These are phyloP conservation scores for Candida taoyuanica DNA, from an alignment of 805 yeast genomes.

Conservation along the genomic window DNA sequence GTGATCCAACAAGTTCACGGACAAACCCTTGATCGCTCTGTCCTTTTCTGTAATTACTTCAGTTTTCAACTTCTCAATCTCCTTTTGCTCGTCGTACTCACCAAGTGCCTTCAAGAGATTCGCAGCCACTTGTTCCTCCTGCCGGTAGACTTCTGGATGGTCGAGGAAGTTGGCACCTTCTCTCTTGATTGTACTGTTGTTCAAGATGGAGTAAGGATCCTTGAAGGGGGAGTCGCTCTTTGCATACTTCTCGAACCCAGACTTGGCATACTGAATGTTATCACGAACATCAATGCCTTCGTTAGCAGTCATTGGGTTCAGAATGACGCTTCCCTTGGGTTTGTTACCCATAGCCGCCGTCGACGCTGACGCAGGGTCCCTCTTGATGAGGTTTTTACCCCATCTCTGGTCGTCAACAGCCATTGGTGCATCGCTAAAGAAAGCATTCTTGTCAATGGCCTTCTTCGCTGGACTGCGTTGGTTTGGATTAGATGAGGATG, in stretches of 20 bases:
- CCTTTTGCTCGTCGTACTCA: conserved; percentile 16
- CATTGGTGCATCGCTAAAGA: conserved; percentile 19
- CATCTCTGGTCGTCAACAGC: conserved; percentile 22
- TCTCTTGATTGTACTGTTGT: conserved; percentile 14
- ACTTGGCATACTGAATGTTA: conserved; percentile 7
- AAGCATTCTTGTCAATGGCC: conserved; percentile 14
- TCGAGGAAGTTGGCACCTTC: conserved; percentile 20
- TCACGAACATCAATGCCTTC: conserved; percentile 9
- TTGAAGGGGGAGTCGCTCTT: conserved; percentile 21
- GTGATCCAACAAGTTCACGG: conserved; percentile 39
- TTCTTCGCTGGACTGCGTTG: conserved; percentile 4
- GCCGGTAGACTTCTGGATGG: conserved; percentile 6
- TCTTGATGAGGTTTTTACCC: conserved; percentile 18
- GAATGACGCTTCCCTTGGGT: conserved; percentile 9
- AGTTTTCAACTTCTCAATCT: conserved; percentile 11
- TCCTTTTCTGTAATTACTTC: conserved; percentile 20
- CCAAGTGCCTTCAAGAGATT: conserved; percentile 13
- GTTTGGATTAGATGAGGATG: not conserved
- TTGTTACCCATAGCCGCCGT: too few relatives aligned
- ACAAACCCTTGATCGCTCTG: conserved; percentile 33
- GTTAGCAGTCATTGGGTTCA: conserved; percentile 9
- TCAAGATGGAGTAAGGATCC: conserved; percentile 22
- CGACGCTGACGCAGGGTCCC: conserved; percentile 3
- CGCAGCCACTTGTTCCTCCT: conserved; percentile 14
- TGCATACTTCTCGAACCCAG: conserved; percentile 19